Evolutionary conservation across 257 asterid species (phyloP).

Genomic region (Penstemon davidsonii): DNA sequence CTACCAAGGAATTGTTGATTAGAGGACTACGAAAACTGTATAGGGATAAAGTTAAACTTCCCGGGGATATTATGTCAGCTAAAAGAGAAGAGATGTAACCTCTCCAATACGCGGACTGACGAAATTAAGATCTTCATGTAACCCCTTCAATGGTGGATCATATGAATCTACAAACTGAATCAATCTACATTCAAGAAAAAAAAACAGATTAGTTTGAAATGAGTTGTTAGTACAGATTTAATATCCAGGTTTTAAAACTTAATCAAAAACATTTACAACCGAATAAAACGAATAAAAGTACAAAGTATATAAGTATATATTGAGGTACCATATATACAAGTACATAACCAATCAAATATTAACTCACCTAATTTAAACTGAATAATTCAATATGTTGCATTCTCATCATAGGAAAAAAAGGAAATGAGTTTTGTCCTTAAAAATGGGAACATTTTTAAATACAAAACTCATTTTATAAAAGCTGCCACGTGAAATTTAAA

Average conservation of each 20-base stretch:
- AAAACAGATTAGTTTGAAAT: slow-evolving; percentile 28
- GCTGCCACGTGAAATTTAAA: slow-evolving; percentile 1
- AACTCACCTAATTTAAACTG: background rate
- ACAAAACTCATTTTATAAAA: slow-evolving; percentile 9
- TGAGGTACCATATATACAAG: slow-evolving; percentile 7
- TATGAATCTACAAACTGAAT: slow-evolving; percentile 90
- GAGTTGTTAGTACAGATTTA: slow-evolving; percentile 17
- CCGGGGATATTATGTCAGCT: slow-evolving; percentile 15
- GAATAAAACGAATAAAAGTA: slow-evolving; percentile 9
- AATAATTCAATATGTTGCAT: slow-evolving; percentile 3
- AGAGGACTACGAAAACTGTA: slow-evolving; percentile 5
- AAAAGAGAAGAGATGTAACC: slow-evolving; percentile 47
- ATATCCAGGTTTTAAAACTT: background rate
- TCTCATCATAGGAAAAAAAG: slow-evolving; percentile 7
- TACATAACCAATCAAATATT: slow-evolving; percentile 4
- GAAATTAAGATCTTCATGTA: slow-evolving; percentile 96
- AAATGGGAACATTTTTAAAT: background rate
- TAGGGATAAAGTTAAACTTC: slow-evolving; percentile 20
- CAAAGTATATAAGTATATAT: slow-evolving; percentile 3
- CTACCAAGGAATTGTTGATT: slow-evolving; percentile 19
- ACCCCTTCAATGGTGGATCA: slow-evolving; percentile 97
- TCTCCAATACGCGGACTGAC: slow-evolving; percentile 99
- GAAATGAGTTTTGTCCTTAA: too few relatives aligned
- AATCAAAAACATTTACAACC: background rate
- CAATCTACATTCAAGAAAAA: slow-evolving; percentile 52